Percentiles rank a stretch among this genome's conserved stretches.
phyloP scores from a whole-genome alignment of 192 early-diverging fungal genomes.

The Coemansia sp. region DNA sequence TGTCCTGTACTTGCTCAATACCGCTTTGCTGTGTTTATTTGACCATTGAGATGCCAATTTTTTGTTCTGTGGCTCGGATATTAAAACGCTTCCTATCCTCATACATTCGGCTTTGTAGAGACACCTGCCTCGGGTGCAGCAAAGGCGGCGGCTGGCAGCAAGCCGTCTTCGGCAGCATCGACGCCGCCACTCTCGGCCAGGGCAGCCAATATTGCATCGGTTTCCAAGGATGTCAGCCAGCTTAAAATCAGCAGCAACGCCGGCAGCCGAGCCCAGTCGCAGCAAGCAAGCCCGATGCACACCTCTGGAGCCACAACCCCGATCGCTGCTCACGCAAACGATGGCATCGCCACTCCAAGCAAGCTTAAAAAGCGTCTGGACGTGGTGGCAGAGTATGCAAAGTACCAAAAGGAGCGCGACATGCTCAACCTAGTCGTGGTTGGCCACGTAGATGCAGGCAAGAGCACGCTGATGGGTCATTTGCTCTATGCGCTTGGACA shows the following conservation, averaged over 20 bases:
- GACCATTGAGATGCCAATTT: background rate
- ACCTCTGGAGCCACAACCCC: conserved; percentile 16
- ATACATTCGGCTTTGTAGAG: conserved; percentile 4
- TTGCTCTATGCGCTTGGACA: conserved; percentile 84
- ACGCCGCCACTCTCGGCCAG: too few relatives aligned
- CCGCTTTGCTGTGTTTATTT: too few relatives aligned
- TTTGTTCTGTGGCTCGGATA: conserved; percentile 13
- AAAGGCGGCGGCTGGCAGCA: too few relatives aligned
- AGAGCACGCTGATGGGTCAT: conserved; percentile 96
- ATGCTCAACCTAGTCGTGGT: conserved; percentile 84
- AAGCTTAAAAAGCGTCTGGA: conserved; percentile 30
- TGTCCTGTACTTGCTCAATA: conserved; percentile 1
- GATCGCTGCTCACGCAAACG: too few relatives aligned
- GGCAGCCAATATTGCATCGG: too few relatives aligned
- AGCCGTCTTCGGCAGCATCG: too few relatives aligned
- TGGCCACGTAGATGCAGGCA: conserved; percentile 97
- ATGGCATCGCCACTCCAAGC: conserved; percentile 5
- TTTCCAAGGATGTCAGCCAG: conserved; percentile 20
- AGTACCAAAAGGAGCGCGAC: conserved; percentile 53
- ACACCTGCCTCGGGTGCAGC: background rate
- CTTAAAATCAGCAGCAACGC: conserved; percentile 21
- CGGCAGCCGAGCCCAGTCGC: conserved; percentile 9
- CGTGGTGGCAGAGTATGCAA: conserved; percentile 37
- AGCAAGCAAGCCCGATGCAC: conserved; percentile 2
- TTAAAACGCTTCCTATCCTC: conserved; percentile 2